These are phyloP conservation scores for Penicillium malachiteum DNA, from an alignment of 495 filamentous ascomycete species.

Conservation along the genomic window DNA sequence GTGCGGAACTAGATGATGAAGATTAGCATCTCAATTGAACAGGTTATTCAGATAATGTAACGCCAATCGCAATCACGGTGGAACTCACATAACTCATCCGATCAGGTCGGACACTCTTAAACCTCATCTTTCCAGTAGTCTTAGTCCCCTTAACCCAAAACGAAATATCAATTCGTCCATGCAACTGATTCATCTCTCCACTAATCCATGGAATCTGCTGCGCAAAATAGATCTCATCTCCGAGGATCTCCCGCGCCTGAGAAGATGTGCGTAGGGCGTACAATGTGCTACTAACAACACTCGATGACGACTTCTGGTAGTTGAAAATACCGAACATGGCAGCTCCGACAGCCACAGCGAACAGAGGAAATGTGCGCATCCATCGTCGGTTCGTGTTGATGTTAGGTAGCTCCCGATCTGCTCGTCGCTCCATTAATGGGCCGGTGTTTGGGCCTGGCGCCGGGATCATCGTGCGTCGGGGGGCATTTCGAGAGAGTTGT, in stretches of 20 bases:
- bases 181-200: conserved; percentile 91
- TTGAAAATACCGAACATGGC: conserved; percentile 90
- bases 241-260: conserved; percentile 70
- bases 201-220: conserved; percentile 88
- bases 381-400: conserved; percentile 40
- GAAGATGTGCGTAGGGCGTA: conserved; percentile 85
- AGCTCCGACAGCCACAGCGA: conserved; percentile 56
- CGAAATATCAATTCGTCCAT: conserved; percentile 82
- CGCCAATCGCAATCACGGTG: neutral
- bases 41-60: too few relatives aligned
- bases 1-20: conserved; percentile 59
- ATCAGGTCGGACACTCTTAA: conserved; percentile 70
- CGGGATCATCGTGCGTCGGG: conserved; percentile 48
- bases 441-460: conserved; percentile 52
- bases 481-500: conserved; percentile 12
- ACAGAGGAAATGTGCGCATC: conserved; percentile 57
- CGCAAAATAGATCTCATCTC: conserved; percentile 91
- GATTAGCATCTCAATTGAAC: neutral
- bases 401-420: conserved; percentile 74
- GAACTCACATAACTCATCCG: conserved; percentile 69
- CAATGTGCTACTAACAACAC: conserved; percentile 78
- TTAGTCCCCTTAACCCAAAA: conserved; percentile 87
- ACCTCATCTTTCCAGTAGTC: conserved; percentile 70
- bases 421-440: conserved; percentile 74
- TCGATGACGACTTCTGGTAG: conserved; percentile 87